These are phyloP conservation scores for Silene conica DNA, from an alignment of 148 eudicot species.

Conservation along the genomic window DNA sequence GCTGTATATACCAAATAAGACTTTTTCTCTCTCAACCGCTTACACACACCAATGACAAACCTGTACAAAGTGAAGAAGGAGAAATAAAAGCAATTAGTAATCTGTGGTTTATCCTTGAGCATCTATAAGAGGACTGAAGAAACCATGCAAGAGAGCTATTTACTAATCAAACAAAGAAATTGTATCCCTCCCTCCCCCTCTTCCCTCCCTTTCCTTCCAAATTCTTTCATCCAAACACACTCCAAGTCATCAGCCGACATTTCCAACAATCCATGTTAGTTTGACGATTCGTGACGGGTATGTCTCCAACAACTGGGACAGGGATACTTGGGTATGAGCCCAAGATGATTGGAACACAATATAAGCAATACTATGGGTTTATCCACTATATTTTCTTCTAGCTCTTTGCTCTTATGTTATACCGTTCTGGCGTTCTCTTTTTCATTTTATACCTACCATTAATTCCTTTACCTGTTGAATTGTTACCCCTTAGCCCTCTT, in stretches of 20 bases:
- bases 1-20: slow-evolving; percentile 78
- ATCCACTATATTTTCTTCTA: too few relatives aligned
- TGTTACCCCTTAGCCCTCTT: too few relatives aligned
- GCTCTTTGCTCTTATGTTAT: too few relatives aligned
- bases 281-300: not conserved
- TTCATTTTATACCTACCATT: too few relatives aligned
- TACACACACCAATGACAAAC: slow-evolving; percentile 75
- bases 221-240: not conserved
- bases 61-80: slow-evolving; percentile 33
- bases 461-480: too few relatives aligned
- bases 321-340: not conserved
- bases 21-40: slow-evolving; percentile 66
- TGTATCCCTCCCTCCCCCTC: too few relatives aligned
- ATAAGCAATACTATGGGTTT: too few relatives aligned
- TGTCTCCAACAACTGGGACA: not conserved
- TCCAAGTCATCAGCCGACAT: not conserved
- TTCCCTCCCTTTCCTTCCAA: not conserved
- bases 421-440: too few relatives aligned
- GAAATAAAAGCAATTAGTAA: slow-evolving; percentile 1
- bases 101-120: not conserved
- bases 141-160: not conserved
- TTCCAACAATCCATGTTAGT: not conserved
- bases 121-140: not conserved
- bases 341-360: not conserved
- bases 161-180: too few relatives aligned